These are phyloP conservation scores for Aspergillus pseudoterreus DNA, from an alignment of 2,329 filamentous ascomycete species.

Conservation along the genomic window DNA sequence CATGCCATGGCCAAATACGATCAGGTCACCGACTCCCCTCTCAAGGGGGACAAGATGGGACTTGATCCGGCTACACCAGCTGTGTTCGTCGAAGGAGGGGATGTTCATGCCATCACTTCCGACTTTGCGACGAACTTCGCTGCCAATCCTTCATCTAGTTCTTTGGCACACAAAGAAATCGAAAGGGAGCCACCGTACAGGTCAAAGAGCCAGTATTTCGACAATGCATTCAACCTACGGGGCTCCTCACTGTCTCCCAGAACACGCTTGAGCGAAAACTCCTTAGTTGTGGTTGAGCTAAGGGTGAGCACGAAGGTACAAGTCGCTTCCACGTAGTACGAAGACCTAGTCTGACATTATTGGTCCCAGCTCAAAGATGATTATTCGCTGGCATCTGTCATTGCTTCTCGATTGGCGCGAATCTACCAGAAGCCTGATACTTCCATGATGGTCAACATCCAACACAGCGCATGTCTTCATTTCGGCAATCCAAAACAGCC, in stretches of 20 bases:
- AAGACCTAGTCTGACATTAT: conserved; percentile 6
- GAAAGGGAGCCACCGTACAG: conserved; percentile 23
- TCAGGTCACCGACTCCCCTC: conserved; percentile 13
- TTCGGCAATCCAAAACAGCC: conserved; percentile 73
- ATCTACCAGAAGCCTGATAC: conserved; percentile 72
- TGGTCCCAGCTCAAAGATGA: conserved; percentile 60
- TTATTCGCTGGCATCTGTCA: conserved; percentile 69
- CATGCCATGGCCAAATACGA: conserved; percentile 12
- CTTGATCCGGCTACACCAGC: conserved; percentile 16
- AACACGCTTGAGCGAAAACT: conserved; percentile 52
- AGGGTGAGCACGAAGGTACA: conserved; percentile 61
- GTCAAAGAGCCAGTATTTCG: conserved; percentile 39
- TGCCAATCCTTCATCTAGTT: conserved; percentile 13
- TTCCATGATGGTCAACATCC: conserved; percentile 71
- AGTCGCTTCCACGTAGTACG: not conserved
- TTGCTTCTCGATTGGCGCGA: conserved; percentile 68
- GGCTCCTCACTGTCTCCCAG: conserved; percentile 35
- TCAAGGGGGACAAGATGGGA: conserved; percentile 17
- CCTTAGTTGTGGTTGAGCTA: conserved; percentile 61
- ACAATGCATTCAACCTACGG: conserved; percentile 36
- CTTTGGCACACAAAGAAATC: conserved; percentile 10
- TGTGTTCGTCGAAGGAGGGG: conserved; percentile 22
- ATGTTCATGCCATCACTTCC: conserved; percentile 18
- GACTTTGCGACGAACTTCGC: conserved; percentile 11
- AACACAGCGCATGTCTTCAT: conserved; percentile 70